These are phyloP conservation scores for Fusarium sp. DNA, from an alignment of 2,329 filamentous ascomycete genomes.

Conservation along the genomic window DNA sequence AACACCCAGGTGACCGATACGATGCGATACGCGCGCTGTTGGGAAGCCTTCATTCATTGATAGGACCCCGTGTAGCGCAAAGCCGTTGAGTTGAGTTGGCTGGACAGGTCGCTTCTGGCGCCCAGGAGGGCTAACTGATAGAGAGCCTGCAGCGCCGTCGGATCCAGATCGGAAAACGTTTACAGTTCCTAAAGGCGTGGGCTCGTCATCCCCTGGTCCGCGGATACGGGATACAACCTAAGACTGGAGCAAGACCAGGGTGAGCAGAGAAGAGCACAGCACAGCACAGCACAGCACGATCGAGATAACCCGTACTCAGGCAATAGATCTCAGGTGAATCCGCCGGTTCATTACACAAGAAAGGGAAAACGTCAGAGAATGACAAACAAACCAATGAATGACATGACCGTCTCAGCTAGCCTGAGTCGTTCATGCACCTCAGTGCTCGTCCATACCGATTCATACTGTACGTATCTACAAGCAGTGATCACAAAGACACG, in stretches of 20 bases:
- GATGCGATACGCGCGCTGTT: slow-evolving; percentile 19
- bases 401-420: not conserved
- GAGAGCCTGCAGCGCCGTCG: slow-evolving; percentile 15
- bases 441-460: slow-evolving; percentile 5
- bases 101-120: slow-evolving; percentile 12
- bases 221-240: slow-evolving; percentile 36
- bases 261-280: not conserved
- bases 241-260: slow-evolving; percentile 6
- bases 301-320: not conserved
- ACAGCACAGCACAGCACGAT: not conserved
- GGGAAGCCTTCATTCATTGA: slow-evolving; percentile 6
- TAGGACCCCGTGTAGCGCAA: slow-evolving; percentile 35
- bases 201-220: slow-evolving; percentile 29
- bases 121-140: slow-evolving; percentile 22
- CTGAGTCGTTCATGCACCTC: slow-evolving; percentile 8
- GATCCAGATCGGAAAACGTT: slow-evolving; percentile 15
- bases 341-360: not conserved
- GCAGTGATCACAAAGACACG: slow-evolving; percentile 26
- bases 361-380: not conserved
- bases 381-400: not conserved
- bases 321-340: too few species aligned
- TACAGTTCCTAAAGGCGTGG: slow-evolving; percentile 6
- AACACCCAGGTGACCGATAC: slow-evolving; percentile 6
- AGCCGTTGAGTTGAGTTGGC: slow-evolving; percentile 27
- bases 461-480: slow-evolving; percentile 17